Evolutionary conservation across 495 filamentous ascomycete genomes (phyloP).

Genomic region (Tetracladium setigerum): DNA sequence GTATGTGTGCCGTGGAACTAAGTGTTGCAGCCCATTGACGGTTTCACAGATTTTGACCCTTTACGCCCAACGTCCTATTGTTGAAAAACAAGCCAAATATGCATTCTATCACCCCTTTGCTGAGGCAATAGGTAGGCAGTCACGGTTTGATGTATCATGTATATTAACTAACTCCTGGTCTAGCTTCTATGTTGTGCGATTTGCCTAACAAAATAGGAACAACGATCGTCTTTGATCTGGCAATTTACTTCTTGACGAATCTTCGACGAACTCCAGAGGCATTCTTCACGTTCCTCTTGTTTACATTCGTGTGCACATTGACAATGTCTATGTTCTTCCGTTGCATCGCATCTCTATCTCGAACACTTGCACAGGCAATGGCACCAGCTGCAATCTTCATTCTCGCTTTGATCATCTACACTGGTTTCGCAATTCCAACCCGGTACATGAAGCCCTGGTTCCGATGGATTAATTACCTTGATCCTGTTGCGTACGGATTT

Average conservation of each 20-base stretch:
- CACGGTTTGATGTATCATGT: constrained; percentile 25
- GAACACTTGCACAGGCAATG: constrained; percentile 76
- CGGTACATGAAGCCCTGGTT: constrained; percentile 68
- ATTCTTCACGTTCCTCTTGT: constrained; percentile 77
- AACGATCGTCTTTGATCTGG: constrained; percentile 50
- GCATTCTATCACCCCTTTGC: constrained; percentile 89
- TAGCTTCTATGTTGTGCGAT: constrained; percentile 71
- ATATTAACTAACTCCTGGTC: constrained; percentile 21
- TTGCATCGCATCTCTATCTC: constrained; percentile 70
- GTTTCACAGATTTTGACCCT: constrained; percentile 55
- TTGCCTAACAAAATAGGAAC: constrained; percentile 51
- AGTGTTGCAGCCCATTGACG: not conserved
- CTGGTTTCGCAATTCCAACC: constrained; percentile 77
- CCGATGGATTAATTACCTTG: constrained; percentile 80
- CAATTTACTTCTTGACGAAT: constrained; percentile 82
- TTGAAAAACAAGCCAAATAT: constrained; percentile 85
- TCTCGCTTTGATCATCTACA: constrained; percentile 77
- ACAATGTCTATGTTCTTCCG: constrained; percentile 79
- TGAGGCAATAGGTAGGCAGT: constrained; percentile 52
- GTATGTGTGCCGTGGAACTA: constrained; percentile 30
- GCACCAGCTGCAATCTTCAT: constrained; percentile 77
- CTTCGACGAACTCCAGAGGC: constrained; percentile 66
- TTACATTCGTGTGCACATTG: constrained; percentile 58
- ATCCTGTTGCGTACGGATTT: constrained; percentile 82
- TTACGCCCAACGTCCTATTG: constrained; percentile 81